Evolutionary conservation across 176 grass and related monocot species (phyloP), one percentile per base, ranked within the genome.

Genomic region (Oryza meridionalis): DNA sequence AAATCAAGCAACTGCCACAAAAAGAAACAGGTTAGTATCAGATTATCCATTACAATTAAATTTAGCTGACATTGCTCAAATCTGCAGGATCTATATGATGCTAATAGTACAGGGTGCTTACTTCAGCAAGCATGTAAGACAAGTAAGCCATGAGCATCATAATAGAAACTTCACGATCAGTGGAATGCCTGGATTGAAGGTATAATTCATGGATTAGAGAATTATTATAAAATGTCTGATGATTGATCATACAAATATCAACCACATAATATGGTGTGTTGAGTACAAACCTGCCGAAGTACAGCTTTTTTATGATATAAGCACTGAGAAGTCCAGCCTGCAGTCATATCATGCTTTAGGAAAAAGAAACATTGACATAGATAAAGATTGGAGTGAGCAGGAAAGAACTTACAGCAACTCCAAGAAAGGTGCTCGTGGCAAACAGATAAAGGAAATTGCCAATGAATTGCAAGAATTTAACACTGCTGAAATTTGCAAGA

Each of bases 111-210:
- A 87, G 11, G 43, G 35, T 81, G 11, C 90, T 92, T 75, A 97
- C 95, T 86, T 97, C 95, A 66, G 95, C 92, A 59, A 97, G 58
- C 90, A 97, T 97, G 83, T 94, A 97, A n/a, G 95, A 92, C 53
- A 97, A 84, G 86, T 97, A 97, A 80, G 95, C 90, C 95, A 97
- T 97, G 13, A 97, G 88, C 80, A 97, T 94, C 95, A 97, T 97
- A 72, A 97, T 86, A 47, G 92, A 82, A 84, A 97, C 92, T 91
- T 97, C 95, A 83, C 95, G 90, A 88, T 97, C 95, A 84, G 95
- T 97, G 10, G 95, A 97, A 72, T 97, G 95, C 70, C 95, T 97
- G 77, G n/a, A 51, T 71, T 31, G 47, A 17, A 86, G 62, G 32
- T 70, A 78, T n/a, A 82, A 68, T 40, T 40, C 38, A 53, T n/a